These are phyloP conservation scores for Trichoderma hamatum DNA, from an alignment of 2,329 filamentous ascomycete species.

Conservation along the genomic window DNA sequence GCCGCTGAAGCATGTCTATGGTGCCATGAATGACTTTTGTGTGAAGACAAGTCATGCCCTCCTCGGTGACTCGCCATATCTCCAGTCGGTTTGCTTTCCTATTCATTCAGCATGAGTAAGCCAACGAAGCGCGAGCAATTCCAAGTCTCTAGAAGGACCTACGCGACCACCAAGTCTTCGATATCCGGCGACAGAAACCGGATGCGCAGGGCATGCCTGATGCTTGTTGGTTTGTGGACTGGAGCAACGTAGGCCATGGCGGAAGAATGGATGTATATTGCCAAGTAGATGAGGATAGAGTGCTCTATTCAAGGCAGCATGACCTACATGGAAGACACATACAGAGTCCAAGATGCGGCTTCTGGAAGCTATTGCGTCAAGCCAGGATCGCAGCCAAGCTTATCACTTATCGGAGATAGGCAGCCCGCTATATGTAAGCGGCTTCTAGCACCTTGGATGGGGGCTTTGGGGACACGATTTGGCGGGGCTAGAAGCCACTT, in stretches of 20 bases:
- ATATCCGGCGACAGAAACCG: constrained; percentile 73
- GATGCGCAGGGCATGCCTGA: constrained; percentile 83
- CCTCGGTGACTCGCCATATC: constrained; percentile 71
- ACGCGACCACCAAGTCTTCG: constrained; percentile 88
- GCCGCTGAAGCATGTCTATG: constrained; percentile 79
- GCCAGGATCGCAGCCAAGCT: neutral
- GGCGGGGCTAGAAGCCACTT: constrained; percentile 23
- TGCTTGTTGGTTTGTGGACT: constrained; percentile 88
- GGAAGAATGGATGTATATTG: neutral
- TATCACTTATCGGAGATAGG: constrained; percentile 25
- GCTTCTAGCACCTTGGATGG: constrained; percentile 13
- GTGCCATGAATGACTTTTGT: constrained; percentile 81
- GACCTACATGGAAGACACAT: constrained; percentile 32
- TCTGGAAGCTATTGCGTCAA: constrained; percentile 18
- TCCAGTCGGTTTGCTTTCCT: constrained; percentile 86
- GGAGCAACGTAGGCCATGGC: constrained; percentile 92
- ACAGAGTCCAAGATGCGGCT: constrained; percentile 2
- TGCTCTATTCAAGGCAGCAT: constrained; percentile 29
- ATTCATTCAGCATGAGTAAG: constrained; percentile 15
- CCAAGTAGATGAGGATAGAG: neutral
- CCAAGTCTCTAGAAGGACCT: constrained; percentile 43
- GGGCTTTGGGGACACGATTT: constrained; percentile 29
- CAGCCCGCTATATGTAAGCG: constrained; percentile 32
- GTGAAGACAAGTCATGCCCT: constrained; percentile 65
- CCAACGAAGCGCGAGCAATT: neutral